Percentiles rank a stretch among this genome's conserved stretches.
Conservation (phyloP, 805 yeast species). For the Saturnispora bothae region DNA sequence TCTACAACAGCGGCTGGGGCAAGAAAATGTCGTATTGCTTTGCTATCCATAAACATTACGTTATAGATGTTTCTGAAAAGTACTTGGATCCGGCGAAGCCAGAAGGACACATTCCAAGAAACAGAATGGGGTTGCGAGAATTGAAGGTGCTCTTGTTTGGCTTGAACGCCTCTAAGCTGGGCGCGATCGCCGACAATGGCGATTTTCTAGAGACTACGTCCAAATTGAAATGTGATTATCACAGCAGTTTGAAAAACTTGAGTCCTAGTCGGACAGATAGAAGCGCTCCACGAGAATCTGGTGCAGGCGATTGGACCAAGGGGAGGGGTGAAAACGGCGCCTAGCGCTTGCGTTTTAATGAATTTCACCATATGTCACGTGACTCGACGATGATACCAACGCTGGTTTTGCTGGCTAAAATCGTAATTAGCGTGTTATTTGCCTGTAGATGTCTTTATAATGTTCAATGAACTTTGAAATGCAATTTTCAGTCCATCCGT, state of each 20-base stretch:
- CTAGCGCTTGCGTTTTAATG: neutral
- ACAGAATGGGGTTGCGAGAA: slow-evolving; percentile 31
- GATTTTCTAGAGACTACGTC: slow-evolving; percentile 8
- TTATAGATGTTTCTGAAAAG: slow-evolving; percentile 58
- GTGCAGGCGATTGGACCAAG: slow-evolving; percentile 66
- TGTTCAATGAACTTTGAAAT: too few species aligned
- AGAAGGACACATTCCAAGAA: slow-evolving; percentile 37
- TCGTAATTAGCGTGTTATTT: too few species aligned
- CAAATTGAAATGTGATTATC: slow-evolving; percentile 7
- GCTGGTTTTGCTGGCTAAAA: too few species aligned
- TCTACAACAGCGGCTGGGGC: slow-evolving; percentile 83
- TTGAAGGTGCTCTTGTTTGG: slow-evolving; percentile 27
- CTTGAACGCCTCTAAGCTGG: slow-evolving; percentile 23
- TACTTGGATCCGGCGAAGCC: slow-evolving; percentile 36
- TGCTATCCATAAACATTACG: slow-evolving; percentile 53
- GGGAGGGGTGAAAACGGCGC: slow-evolving; percentile 68
- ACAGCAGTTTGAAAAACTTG: slow-evolving; percentile 3
- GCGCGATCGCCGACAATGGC: neutral
- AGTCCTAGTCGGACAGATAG: slow-evolving; percentile 24
- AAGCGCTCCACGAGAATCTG: slow-evolving; percentile 68
- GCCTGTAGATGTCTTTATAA: too few species aligned
- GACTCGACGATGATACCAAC: too few species aligned
- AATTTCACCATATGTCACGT: neutral
- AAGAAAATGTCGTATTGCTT: slow-evolving; percentile 84
- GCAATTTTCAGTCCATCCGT: too few species aligned